phyloP scores from a whole-genome alignment of 495 filamentous ascomycete species.

The Penicillium coprophilum region DNA sequence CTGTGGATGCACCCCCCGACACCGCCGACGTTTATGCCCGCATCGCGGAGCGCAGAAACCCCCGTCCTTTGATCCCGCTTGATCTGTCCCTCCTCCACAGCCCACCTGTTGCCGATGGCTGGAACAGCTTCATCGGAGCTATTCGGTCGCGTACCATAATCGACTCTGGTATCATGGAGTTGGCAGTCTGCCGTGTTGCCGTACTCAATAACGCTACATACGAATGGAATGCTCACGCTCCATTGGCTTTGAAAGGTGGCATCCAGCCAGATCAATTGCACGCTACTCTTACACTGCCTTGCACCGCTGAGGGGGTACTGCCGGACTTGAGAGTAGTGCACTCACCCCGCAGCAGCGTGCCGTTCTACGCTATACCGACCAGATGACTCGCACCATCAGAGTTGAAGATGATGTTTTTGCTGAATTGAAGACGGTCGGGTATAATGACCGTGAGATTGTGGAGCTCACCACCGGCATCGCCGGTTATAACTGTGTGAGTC shows the following conservation, averaged over 20 bases:
- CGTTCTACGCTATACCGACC: conserved; percentile 54
- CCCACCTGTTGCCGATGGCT: conserved; percentile 68
- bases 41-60: conserved; percentile 59
- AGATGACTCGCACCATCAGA: conserved; percentile 45
- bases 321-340: conserved; percentile 31
- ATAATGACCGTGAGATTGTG: conserved; percentile 60
- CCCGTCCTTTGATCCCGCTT: conserved; percentile 62
- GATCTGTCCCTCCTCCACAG: conserved; percentile 72
- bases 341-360: conserved; percentile 62
- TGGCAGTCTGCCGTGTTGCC: conserved; percentile 59
- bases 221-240: conserved; percentile 77
- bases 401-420: conserved; percentile 64
- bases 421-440: conserved; percentile 47
- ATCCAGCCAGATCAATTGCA: conserved; percentile 44
- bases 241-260: conserved; percentile 53
- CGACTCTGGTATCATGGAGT: conserved; percentile 53
- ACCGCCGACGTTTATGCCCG: conserved; percentile 55
- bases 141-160: conserved; percentile 64
- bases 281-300: conserved; percentile 43
- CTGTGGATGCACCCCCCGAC: conserved; percentile 30
- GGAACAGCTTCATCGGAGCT: conserved; percentile 73
- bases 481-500: conserved; percentile 83
- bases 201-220: conserved; percentile 71
- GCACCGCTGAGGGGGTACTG: conserved; percentile 31
- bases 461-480: conserved; percentile 77